Base-by-base conservation (phyloP, 2,329 filamentous ascomycete genomes). In the Chaetomiaceae sp. region DNA sequence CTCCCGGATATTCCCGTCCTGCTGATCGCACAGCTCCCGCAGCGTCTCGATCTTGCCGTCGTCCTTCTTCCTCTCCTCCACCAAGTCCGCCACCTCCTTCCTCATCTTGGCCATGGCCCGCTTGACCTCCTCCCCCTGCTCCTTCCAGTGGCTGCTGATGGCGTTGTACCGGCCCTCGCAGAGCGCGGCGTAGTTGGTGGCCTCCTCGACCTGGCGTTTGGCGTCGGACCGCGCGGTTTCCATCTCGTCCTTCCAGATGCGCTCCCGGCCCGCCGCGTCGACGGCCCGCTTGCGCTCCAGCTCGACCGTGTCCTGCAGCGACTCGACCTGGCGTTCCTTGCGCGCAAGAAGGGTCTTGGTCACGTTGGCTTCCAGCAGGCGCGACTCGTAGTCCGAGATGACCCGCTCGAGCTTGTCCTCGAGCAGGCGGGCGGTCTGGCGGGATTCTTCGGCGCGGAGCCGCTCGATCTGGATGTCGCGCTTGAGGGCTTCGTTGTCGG, bases 401-500 rank as follows among this genome's bases (percentile, higher is more conserved):
- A 85, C 75, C 40, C 82, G 78, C 54, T 88, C 84, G 73, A 89
- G 84, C 69, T 85, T 87, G 59, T 86, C 84, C 64, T 87, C 84
- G 42, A 86, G 73, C 58, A 88, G 75, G 56, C 81, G 82, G 10
- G 85, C 79, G 4, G 81, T 78, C 65, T 87, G 82, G 61, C 82
- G 81, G n/a, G 85, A 78, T 63, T 90, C 87, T 54, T 90, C 86
- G 40, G 85, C 78, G 41, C 78, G 78, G 50, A 86, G 66, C 18
- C 76, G 75, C 67, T 87, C 84, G 52, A 86, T 80, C 62, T 85
- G 76, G 53, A 88, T 75, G 58, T 92, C 87, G 48, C 87, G 80
- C 62, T 87, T 87, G 41, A 92, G 74, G 36, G 84, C 79, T 64
- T 92, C 88, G 61, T 90, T 90, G 65, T 92, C 88, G 48, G 85